A percentile compares a stretch with the other conserved stretches of the same genome.
These are phyloP conservation scores for Neurospora cerealis DNA, from an alignment of 495 filamentous ascomycete genomes.

Conservation along the genomic window DNA sequence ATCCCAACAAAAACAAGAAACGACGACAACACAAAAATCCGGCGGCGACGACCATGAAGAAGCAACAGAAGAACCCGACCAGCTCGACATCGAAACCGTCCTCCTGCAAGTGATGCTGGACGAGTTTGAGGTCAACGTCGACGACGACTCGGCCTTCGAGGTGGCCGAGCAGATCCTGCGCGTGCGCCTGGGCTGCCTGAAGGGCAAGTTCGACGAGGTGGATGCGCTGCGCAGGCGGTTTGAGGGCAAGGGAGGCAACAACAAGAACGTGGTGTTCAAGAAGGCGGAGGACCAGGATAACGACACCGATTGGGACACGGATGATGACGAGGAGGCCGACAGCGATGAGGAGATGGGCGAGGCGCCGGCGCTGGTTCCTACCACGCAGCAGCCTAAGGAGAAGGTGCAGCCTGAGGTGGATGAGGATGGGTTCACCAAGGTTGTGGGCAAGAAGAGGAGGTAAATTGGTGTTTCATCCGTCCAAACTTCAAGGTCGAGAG, in stretches of 20 bases:
- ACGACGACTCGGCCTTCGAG: conserved; percentile 73
- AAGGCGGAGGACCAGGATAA: conserved; percentile 50
- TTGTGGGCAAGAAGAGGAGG: conserved; percentile 61
- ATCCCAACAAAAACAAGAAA: neutral
- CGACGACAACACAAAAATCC: neutral
- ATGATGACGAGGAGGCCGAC: conserved; percentile 33
- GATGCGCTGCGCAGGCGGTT: conserved; percentile 58
- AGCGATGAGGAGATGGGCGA: conserved; percentile 58
- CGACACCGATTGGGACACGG: conserved; percentile 47
- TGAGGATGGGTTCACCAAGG: conserved; percentile 91
- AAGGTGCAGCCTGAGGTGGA: conserved; percentile 70
- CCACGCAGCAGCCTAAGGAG: conserved; percentile 37
- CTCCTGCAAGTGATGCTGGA: conserved; percentile 86
- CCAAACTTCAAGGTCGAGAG: neutral
- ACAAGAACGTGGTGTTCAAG: conserved; percentile 46
- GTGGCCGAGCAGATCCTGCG: conserved; percentile 64
- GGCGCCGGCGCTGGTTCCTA: conserved; percentile 49
- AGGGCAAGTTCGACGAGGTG: conserved; percentile 58
- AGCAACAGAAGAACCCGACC: conserved; percentile 50
- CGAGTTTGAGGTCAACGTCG: conserved; percentile 85
- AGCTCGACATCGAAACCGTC: conserved; percentile 72
- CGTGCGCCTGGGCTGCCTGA: conserved; percentile 47
- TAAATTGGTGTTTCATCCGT: conserved; percentile 6
- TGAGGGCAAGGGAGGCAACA: conserved; percentile 37
- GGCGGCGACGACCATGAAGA: neutral